Evolutionary conservation across 352 stramenopile genomes (phyloP).

Genomic region (Sclerospora graminicola): DNA sequence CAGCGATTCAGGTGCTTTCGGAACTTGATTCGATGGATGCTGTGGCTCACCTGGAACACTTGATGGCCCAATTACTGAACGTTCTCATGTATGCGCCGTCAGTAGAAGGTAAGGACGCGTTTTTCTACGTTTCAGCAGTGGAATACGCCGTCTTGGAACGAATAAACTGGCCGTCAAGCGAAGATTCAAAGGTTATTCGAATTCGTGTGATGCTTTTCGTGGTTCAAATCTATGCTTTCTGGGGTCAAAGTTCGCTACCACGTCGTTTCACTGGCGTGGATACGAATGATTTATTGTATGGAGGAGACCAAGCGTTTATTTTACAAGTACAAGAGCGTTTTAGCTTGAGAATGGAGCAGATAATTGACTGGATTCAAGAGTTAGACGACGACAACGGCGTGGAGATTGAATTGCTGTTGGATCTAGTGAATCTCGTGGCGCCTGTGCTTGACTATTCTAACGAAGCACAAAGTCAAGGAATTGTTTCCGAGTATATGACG

Average conservation of each 20-base stretch:
- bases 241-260: conserved; percentile 38
- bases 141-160: conserved; percentile 59
- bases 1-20: conserved; percentile 61
- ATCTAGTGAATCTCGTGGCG: conserved; percentile 41
- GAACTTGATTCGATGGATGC: conserved; percentile 33
- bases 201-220: conserved; percentile 35
- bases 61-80: conserved; percentile 40
- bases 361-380: conserved; percentile 37
- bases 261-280: conserved; percentile 39
- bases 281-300: conserved; percentile 83
- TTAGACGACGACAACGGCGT: conserved; percentile 7
- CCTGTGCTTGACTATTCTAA: too few relatives aligned
- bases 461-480: too few relatives aligned
- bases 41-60: conserved; percentile 17
- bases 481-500: too few relatives aligned
- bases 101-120: conserved; percentile 65
- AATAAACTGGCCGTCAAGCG: conserved; percentile 8
- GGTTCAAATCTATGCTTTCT: conserved; percentile 47
- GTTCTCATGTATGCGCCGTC: conserved; percentile 72
- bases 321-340: conserved; percentile 40
- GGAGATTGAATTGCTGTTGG: conserved; percentile 48
- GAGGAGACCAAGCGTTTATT: conserved; percentile 41
- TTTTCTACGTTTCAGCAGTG: conserved; percentile 80
- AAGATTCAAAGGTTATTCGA: conserved; percentile 13
- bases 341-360: conserved; percentile 37